Evolutionary conservation across 768 basidiomycete species (phyloP), one percentile per base, ranked within the genome.

Genomic region (Chalciporus piperatus): DNA sequence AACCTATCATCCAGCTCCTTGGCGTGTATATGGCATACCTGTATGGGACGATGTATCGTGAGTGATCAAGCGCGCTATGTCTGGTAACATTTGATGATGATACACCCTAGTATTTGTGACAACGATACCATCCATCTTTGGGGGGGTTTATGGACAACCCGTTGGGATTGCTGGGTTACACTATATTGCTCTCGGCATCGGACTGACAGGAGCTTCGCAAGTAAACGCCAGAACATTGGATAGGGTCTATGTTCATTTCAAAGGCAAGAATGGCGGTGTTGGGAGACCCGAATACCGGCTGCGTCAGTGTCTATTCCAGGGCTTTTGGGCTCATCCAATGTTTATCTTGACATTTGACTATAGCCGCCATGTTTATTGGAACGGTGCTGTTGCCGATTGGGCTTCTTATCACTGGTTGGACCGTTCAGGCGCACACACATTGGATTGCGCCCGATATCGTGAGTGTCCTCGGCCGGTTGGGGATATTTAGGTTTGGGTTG

Each of bases 381-480:
- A 78, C 81, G 0, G 55, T 85, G 19, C 13, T 82, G 3, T 71
- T 90, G 10, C 89, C 92, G 0, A 64, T 81, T 12, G 89, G 89
- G 0, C 68, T 91, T 12, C 67, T 92, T 20, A 72, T 92, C 6
- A 65, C 80, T 6, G 89, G 90, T 2, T 92, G 89, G 87, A 72
- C 80, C 0, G 82, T 84, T 4, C 70, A 86, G 57, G 58, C 72
- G 0, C 63, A 71, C 12, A 63, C 83, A 0, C 81, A 81, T 52
- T 93, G 90, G 90, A 81, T 91, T 44, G 83, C 72, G 0, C 77
- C 81, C 3, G 85, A 89, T 56, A 74, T 89, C 22, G 86, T 85
- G 55, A 52, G 80, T 41, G 3, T 23, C 48, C 42, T 12, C 30
- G n/a, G 32, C 13, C 5, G 32, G 10, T 20, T 6, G 1, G 10